Evolutionary conservation across 441 rosid genomes (phyloP), one percentile per base, ranked within the genome.

Genomic region (Populus hybrid): DNA sequence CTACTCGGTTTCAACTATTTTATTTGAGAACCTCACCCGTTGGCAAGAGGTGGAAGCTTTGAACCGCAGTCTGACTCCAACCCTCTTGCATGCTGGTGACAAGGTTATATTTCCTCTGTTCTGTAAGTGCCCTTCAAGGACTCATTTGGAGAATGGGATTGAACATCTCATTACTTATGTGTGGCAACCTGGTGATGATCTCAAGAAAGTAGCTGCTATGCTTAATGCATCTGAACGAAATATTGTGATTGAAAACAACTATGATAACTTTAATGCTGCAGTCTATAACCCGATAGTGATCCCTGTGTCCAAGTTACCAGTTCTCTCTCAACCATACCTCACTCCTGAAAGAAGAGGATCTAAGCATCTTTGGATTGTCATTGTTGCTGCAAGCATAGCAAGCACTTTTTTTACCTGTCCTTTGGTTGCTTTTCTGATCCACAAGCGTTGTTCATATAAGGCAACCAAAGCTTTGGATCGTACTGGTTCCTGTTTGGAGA

Each of bases 101-200:
- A 59, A 81, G 35, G 90, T 84, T 73, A 80, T 72, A 8, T 78
- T 89, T 78, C 92, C 91, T 76, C 75, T 91, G 83, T 79, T 86
- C 78, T 91, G 95, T 65, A 87, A 86, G 86, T 89, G 93, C 82
- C 93, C 89, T 61, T 85, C 86, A 1, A 76, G 63, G 72, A 64
- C 77, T 5, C 80, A 82, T 7, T 18, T 20, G 23, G 66, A 77
- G 76, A 78, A 81, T 26, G 90, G 90, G 72, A 85, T 87, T 64
- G 50, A 74, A 9, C 73, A 76, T 80, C 77, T 88, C 7, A 80
- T 90, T 69, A 90, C 90, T 61, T 90, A 87, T 40, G 88, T 88
- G 11, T 87, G 92, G 92, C 91, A 85, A 65, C 86, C 83, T 31
- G 80, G 64, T 18, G 93, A 88, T 74, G 74, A 74, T 81, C 83